Conservation (phyloP, 192 early-diverging fungal genomes). For the Powellomyces hirtus region DNA sequence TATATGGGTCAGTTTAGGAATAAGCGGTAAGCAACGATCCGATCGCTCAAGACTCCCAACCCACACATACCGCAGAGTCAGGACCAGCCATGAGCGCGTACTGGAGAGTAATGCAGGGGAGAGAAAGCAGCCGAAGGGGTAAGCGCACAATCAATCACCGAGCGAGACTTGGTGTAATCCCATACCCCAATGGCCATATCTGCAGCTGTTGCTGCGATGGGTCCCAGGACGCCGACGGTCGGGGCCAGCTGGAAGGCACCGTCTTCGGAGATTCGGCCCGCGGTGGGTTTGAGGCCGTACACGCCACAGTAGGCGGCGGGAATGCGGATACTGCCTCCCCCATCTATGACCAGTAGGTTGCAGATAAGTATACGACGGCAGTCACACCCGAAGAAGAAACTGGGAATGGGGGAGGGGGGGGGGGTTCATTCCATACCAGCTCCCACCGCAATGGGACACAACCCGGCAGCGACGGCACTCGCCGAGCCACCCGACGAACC, state of each 20-base stretch:
- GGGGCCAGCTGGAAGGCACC: slow-evolving; percentile 57
- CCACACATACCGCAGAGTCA: too few relatives aligned
- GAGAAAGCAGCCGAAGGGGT: too few relatives aligned
- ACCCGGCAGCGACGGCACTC: slow-evolving; percentile 58
- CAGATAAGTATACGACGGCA: too few relatives aligned
- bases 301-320: slow-evolving; percentile 71
- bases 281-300: slow-evolving; percentile 74
- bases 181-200: slow-evolving; percentile 67
- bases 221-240: slow-evolving; percentile 61
- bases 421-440: too few relatives aligned
- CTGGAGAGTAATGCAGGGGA: too few relatives aligned
- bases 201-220: slow-evolving; percentile 65
- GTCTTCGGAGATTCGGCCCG: slow-evolving; percentile 54
- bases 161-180: slow-evolving; percentile 33
- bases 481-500: slow-evolving; percentile 72
- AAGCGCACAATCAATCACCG: too few relatives aligned
- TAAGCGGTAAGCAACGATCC: too few relatives aligned
- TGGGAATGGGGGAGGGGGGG: too few relatives aligned
- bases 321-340: slow-evolving; percentile 68
- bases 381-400: too few relatives aligned
- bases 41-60: too few relatives aligned
- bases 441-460: slow-evolving; percentile 70
- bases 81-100: slow-evolving; percentile 64
- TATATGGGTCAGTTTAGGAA: too few relatives aligned
- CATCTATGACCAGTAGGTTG: too few relatives aligned